A percentile compares a stretch with the other conserved stretches of the same genome.
Conservation (phyloP, 2,329 filamentous ascomycete species). For the Chrysosporium queenslandicum region DNA sequence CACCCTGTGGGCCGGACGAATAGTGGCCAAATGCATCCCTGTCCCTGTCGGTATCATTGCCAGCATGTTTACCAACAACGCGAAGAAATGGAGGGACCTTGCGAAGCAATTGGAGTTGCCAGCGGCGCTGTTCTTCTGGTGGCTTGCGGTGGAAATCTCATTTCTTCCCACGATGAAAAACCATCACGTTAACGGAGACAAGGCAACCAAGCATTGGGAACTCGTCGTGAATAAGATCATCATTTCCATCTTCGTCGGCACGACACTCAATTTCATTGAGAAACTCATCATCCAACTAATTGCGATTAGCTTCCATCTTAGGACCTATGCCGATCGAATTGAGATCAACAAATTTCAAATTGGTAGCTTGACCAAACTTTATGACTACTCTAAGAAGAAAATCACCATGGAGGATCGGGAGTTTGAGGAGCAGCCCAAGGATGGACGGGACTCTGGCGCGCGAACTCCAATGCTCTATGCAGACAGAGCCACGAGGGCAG, state of each 20-base stretch:
- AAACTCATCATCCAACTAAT: slow-evolving; percentile 94
- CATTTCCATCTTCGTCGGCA: slow-evolving; percentile 70
- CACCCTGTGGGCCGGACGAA: slow-evolving; percentile 69
- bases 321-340: slow-evolving; percentile 84
- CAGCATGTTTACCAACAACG: slow-evolving; percentile 71
- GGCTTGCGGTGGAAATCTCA: slow-evolving; percentile 73
- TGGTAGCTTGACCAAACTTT: slow-evolving; percentile 54
- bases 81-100: slow-evolving; percentile 88
- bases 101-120: slow-evolving; percentile 77
- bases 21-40: slow-evolving; percentile 56
- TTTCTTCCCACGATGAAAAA: slow-evolving; percentile 73
- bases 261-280: slow-evolving; percentile 71
- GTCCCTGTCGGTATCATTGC: slow-evolving; percentile 53
- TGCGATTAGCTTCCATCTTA: slow-evolving; percentile 80
- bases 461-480: slow-evolving; percentile 67
- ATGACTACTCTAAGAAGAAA: slow-evolving; percentile 54
- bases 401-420: slow-evolving; percentile 65
- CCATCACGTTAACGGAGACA: slow-evolving; percentile 48
- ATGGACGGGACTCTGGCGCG: slow-evolving; percentile 44
- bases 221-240: slow-evolving; percentile 73
- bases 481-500: slow-evolving; percentile 59
- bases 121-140: slow-evolving; percentile 82
- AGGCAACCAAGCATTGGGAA: slow-evolving; percentile 57
- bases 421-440: slow-evolving; percentile 52
- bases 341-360: slow-evolving; percentile 90